Evolutionary conservation across 805 yeast genomes (phyloP), one percentile per base, ranked within the genome.

Genomic region (Brettanomyces anomalus): DNA sequence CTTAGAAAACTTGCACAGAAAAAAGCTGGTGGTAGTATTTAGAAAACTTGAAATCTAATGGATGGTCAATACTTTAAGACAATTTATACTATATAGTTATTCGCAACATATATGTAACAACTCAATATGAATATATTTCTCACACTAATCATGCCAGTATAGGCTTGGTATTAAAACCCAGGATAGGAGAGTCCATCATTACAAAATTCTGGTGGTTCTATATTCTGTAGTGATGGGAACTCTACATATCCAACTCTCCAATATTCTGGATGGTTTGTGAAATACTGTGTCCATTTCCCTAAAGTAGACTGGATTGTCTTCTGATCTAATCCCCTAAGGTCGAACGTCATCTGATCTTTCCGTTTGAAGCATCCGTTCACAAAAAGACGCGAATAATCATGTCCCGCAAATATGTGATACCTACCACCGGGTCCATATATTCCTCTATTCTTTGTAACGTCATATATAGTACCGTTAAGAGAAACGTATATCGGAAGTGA

Each of bases 381-480:
- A 51, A 72, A 80, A 16, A 82, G 83, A 24, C 89, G 62, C 3
- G 87, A 79, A 33, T 77, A 74, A 57, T 83, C 93, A 36, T 63
- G 63, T 1, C 90, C 93, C 28, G 79, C 70, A 52, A 83, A 72
- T 35, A 68, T 61, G 8, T 65, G 52, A 55, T 83, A 83, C 28
- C 52, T 30, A 0, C 75, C 53, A 0, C 83, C 83, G 0, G 66
- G 60, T 1, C 79, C 84, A 55, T 83, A 83, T 2, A 78, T 61
- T 5, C 55, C 61, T 1, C 68, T 61, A 11, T 72, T 62, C 0
- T 69, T 58, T 2, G 77, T 61, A 6, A 83, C 93, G 53, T 83
- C 90, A 52, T 66, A 83, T 0, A 83, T 80, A 13, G 63, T 65
- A 0, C 85, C 85, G 50, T 77, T 63, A 3, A 83, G 57, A 0